phyloP scores from a whole-genome alignment of 2,329 filamentous ascomycete species.

The Thelonectria olida region DNA sequence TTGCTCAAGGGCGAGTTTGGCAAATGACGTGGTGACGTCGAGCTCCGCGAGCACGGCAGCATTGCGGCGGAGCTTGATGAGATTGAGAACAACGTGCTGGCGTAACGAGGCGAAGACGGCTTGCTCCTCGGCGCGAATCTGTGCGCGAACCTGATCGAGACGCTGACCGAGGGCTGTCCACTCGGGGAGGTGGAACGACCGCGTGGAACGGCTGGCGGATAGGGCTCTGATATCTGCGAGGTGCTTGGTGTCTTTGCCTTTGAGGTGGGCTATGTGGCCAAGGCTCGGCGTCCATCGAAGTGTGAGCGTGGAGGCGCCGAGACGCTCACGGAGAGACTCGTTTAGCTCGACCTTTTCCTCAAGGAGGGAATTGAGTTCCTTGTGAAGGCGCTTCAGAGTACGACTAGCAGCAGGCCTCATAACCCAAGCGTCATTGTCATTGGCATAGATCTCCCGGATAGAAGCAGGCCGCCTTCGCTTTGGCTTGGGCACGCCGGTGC shows the following conservation, averaged over 20 bases:
- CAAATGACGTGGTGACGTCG: slow-evolving; percentile 89
- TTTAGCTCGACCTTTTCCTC: slow-evolving; percentile 69
- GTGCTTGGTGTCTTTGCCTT: slow-evolving; percentile 74
- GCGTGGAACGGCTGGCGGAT: slow-evolving; percentile 83
- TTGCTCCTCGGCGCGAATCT: slow-evolving; percentile 86
- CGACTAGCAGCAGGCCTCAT: slow-evolving; percentile 76
- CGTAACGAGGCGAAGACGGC: slow-evolving; percentile 80
- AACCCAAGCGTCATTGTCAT: slow-evolving; percentile 69
- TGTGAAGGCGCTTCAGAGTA: slow-evolving; percentile 73
- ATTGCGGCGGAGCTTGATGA: slow-evolving; percentile 88
- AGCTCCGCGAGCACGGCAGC: slow-evolving; percentile 92
- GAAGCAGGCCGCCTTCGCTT: slow-evolving; percentile 57
- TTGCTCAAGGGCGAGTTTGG: slow-evolving; percentile 79
- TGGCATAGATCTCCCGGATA: slow-evolving; percentile 66
- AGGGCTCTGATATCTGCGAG: slow-evolving; percentile 56
- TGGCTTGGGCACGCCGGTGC: slow-evolving; percentile 63
- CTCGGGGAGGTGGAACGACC: slow-evolving; percentile 82
- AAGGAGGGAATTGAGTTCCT: slow-evolving; percentile 67
- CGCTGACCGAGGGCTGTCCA: slow-evolving; percentile 85
- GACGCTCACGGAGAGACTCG: slow-evolving; percentile 66
- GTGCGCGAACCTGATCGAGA: slow-evolving; percentile 80
- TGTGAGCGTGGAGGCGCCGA: slow-evolving; percentile 72
- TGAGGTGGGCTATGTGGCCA: slow-evolving; percentile 91
- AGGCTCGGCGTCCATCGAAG: slow-evolving; percentile 88
- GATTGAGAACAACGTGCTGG: slow-evolving; percentile 78